These are phyloP conservation scores for Cyclostephanos invisitatus DNA, from an alignment of 108 stramenopile genomes.

Conservation along the genomic window DNA sequence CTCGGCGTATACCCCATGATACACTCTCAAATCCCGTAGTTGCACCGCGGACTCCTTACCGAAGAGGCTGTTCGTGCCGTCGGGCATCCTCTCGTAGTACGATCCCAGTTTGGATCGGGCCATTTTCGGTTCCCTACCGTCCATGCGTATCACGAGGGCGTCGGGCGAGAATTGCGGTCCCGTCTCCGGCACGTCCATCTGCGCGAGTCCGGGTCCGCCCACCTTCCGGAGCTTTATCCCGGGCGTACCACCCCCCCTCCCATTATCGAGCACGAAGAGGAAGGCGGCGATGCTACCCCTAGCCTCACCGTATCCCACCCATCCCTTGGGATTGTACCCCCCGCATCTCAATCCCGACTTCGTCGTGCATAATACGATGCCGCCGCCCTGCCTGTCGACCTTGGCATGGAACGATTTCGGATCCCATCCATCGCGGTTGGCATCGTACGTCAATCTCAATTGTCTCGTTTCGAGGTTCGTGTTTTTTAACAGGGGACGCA, in stretches of 20 bases:
- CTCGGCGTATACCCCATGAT: conserved; percentile 70
- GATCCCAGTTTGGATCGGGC: conserved; percentile 79
- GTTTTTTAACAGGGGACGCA: conserved; percentile 81
- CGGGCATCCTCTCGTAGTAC: conserved; percentile 81
- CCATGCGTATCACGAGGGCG: conserved; percentile 74
- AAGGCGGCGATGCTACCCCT: conserved; percentile 87
- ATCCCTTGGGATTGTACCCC: conserved; percentile 83
- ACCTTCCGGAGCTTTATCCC: conserved; percentile 77
- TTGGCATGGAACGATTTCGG: conserved; percentile 64
- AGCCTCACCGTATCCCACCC: conserved; percentile 84
- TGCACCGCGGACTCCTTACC: conserved; percentile 61
- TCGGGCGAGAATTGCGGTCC: conserved; percentile 84
- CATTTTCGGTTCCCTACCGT: conserved; percentile 50
- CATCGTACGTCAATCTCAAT: conserved; percentile 75
- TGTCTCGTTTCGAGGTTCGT: conserved; percentile 77
- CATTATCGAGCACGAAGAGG: conserved; percentile 58
- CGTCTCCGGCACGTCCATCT: conserved; percentile 68
- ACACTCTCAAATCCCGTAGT: conserved; percentile 73
- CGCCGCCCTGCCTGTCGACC: conserved; percentile 78
- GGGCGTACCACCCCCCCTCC: conserved; percentile 34
- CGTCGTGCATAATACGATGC: conserved; percentile 61
- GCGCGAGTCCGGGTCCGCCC: conserved; percentile 79
- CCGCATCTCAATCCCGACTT: conserved; percentile 65
- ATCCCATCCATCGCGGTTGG: conserved; percentile 83
- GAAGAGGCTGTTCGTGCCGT: conserved; percentile 77